These are phyloP conservation scores for Plasmodium falciparum DNA, from an alignment of 169 alveolate genomes.

Conservation along the genomic window DNA sequence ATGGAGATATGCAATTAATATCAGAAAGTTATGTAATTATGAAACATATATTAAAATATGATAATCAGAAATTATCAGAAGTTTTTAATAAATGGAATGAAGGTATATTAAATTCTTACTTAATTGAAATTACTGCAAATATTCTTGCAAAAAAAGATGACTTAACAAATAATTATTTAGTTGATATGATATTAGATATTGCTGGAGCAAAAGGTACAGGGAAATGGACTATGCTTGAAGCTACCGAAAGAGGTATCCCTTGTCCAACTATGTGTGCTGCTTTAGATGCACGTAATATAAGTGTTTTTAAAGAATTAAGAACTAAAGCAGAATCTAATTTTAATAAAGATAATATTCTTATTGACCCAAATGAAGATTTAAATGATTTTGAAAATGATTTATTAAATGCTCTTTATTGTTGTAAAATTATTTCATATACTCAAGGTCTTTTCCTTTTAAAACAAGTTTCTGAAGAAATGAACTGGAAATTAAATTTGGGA, in stretches of 20 bases:
- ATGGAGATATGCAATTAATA: conserved; percentile 88
- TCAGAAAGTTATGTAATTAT: conserved; percentile 81
- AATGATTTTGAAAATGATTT: conserved; percentile 76
- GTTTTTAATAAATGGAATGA: conserved; percentile 78
- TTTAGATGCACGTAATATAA: conserved; percentile 86
- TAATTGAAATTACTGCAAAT: conserved; percentile 85
- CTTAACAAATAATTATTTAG: conserved; percentile 78
- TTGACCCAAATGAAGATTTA: conserved; percentile 10
- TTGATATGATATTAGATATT: conserved; percentile 84
- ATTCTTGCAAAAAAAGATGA: conserved; percentile 83
- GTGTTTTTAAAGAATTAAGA: conserved; percentile 68
- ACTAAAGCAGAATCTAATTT: conserved; percentile 38
- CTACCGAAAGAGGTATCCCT: conserved; percentile 88
- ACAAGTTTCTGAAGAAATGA: conserved; percentile 80
- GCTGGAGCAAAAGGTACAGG: conserved; percentile 92
- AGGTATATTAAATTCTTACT: conserved; percentile 82
- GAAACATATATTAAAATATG: conserved; percentile 59
- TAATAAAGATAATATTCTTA: conserved; percentile 13
- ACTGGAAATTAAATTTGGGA: conserved; percentile 84
- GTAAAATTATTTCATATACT: conserved; percentile 85
- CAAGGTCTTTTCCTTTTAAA: conserved; percentile 87
- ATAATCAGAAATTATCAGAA: conserved; percentile 58
- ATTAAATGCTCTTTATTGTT: conserved; percentile 78
- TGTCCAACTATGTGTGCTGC: conserved; percentile 90
- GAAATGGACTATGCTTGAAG: conserved; percentile 89